Conservation (phyloP, 2,329 filamentous ascomycete species). For the Phoma sp. region DNA sequence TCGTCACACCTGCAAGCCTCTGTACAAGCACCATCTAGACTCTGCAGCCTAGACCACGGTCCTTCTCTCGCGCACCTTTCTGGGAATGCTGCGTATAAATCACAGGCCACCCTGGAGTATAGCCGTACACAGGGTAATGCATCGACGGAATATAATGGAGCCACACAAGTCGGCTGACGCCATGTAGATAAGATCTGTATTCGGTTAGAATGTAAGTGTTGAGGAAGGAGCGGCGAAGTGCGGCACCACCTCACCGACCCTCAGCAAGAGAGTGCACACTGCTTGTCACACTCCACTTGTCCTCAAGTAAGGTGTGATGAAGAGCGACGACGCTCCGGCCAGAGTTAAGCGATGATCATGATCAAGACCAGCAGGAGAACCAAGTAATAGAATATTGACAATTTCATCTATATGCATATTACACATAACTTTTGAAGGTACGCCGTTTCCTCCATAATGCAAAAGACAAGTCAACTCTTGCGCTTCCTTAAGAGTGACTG, state of each 20-base stretch:
- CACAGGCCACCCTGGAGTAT: background rate
- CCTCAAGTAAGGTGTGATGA: background rate
- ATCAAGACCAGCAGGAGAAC: background rate
- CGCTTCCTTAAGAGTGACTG: conserved; percentile 3
- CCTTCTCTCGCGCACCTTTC: background rate
- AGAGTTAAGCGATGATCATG: background rate
- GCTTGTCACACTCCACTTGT: background rate
- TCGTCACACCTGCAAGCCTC: background rate
- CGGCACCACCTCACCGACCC: conserved; percentile 1
- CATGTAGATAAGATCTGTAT: background rate
- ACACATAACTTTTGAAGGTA: conserved; percentile 35
- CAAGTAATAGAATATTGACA: conserved; percentile 1
- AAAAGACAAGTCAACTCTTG: conserved; percentile 18
- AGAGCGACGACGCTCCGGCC: background rate
- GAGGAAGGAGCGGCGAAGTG: conserved; percentile 10
- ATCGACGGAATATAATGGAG: background rate
- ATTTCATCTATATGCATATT: conserved; percentile 36
- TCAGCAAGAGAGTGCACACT: background rate
- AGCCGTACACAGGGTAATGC: background rate
- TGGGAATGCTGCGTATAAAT: background rate
- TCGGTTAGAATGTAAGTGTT: background rate
- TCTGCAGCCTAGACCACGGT: background rate
- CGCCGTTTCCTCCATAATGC: conserved; percentile 36
- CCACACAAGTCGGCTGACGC: background rate
- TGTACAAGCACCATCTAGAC: background rate